A percentile compares a stretch with the other conserved stretches of the same genome.
Evolutionary conservation across 139 green algal genomes (phyloP).

Genomic region (Axilococcus clingmanii): DNA sequence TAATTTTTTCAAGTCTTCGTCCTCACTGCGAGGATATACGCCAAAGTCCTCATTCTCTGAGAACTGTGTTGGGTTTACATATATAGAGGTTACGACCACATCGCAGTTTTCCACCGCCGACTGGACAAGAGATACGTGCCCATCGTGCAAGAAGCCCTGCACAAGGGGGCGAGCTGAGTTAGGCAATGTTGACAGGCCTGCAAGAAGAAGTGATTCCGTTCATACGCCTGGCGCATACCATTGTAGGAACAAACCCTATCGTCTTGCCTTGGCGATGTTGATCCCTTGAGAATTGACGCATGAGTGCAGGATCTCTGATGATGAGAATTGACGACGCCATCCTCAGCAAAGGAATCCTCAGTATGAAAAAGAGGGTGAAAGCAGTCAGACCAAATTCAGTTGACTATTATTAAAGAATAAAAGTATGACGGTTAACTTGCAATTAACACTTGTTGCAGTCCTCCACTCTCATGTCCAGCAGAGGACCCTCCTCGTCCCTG

Average conservation of each 20-base stretch:
- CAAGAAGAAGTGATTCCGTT: neutral
- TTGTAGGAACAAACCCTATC: slow-evolving; percentile 91
- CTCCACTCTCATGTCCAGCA: neutral
- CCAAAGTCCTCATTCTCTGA: slow-evolving; percentile 85
- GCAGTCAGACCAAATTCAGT: too few species aligned
- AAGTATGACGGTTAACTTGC: too few species aligned
- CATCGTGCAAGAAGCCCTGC: slow-evolving; percentile 89
- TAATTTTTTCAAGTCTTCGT: slow-evolving; percentile 66
- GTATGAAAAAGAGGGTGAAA: too few species aligned
- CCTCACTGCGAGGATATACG: slow-evolving; percentile 72
- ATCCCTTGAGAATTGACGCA: slow-evolving; percentile 61
- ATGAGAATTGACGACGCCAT: neutral
- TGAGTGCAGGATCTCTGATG: slow-evolving; percentile 14
- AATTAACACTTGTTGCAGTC: too few species aligned
- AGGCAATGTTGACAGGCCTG: neutral
- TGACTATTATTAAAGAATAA: too few species aligned
- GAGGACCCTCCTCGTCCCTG: neutral
- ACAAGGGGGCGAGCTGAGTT: neutral
- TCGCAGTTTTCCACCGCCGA: slow-evolving; percentile 59
- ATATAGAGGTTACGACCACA: slow-evolving; percentile 87
- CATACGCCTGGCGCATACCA: too few species aligned
- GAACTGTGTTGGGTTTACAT: slow-evolving; percentile 96
- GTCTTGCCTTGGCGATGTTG: slow-evolving; percentile 43
- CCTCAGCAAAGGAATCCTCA: neutral
- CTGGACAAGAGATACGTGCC: slow-evolving; percentile 82